phyloP scores from a whole-genome alignment of 2,329 filamentous ascomycete genomes.

The Hysterium pulicare region DNA sequence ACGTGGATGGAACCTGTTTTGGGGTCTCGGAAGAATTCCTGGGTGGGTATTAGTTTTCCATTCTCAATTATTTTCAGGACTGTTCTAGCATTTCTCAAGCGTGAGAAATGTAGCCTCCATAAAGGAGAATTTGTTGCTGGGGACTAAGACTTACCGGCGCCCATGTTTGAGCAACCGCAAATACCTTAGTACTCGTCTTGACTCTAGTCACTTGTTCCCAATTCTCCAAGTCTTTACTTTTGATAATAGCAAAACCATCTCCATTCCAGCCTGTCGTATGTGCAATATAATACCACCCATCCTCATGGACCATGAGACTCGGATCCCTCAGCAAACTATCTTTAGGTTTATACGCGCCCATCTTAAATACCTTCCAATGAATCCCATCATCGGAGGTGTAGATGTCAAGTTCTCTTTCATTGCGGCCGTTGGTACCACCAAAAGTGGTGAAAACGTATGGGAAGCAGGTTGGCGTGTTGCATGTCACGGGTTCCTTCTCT shows the following conservation, averaged over 20 bases:
- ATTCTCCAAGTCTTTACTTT: not conserved
- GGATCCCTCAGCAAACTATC: slow-evolving; percentile 1
- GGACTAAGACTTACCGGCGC: slow-evolving; percentile 1
- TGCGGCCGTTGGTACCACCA: not conserved
- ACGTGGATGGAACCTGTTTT: slow-evolving; percentile 2
- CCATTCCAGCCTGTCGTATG: slow-evolving; percentile 1
- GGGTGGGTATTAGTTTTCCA: not conserved
- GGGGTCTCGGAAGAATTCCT: slow-evolving; percentile 2
- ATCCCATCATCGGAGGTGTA: slow-evolving; percentile 1
- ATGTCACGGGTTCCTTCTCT: not conserved
- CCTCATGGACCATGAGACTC: not conserved
- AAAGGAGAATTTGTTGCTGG: not conserved
- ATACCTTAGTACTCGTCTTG: not conserved
- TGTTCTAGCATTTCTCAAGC: no score
- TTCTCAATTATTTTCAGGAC: not conserved
- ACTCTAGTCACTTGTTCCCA: not conserved
- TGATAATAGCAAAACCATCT: slow-evolving; percentile 3
- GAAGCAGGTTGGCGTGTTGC: not conserved
- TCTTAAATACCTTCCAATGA: not conserved
- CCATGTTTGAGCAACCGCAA: slow-evolving; percentile 1
- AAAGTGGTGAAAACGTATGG: slow-evolving; percentile 1
- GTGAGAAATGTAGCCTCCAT: not conserved
- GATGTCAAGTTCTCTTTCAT: slow-evolving; percentile 3
- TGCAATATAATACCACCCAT: slow-evolving; percentile 1
- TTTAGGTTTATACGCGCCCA: slow-evolving; percentile 1